These are phyloP conservation scores for Glycine latifolia DNA, from an alignment of 306 rosid genomes.

Conservation along the genomic window DNA sequence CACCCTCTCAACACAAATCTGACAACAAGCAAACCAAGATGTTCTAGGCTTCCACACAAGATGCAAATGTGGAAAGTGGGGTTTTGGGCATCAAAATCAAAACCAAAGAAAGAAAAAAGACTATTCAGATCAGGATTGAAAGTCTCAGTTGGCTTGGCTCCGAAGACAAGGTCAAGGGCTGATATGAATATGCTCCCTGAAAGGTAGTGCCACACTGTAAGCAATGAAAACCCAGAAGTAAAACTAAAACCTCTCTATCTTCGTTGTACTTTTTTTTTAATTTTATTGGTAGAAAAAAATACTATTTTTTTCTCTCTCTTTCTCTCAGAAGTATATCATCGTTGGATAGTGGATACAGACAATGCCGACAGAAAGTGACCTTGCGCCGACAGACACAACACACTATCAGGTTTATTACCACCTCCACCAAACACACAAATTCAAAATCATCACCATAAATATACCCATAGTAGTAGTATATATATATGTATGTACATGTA, in stretches of 20 bases:
- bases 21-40: constrained; percentile 35
- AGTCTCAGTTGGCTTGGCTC: constrained; percentile 30
- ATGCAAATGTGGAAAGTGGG: constrained; percentile 34
- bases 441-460: constrained; percentile 49
- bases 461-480: background rate
- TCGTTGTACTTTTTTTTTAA: constrained; percentile 50
- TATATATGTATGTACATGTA: constrained; percentile 29
- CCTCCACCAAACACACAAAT: constrained; percentile 69
- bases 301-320: background rate
- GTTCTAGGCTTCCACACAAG: constrained; percentile 7
- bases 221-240: constrained; percentile 56
- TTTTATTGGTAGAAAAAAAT: constrained; percentile 37
- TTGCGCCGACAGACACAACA: constrained; percentile 79
- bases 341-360: constrained; percentile 63
- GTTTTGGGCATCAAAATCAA: constrained; percentile 31
- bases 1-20: constrained; percentile 17
- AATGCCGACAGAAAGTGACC: constrained; percentile 95
- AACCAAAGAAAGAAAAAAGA: background rate
- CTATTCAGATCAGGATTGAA: constrained; percentile 49
- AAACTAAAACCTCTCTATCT: constrained; percentile 31
- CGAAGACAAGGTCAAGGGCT: constrained; percentile 38
- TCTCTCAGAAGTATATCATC: constrained; percentile 49
- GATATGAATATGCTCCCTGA: constrained; percentile 53
- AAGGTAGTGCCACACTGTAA: constrained; percentile 54
- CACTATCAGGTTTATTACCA: constrained; percentile 51